Evolutionary conservation across 495 filamentous ascomycete species (phyloP), one percentile per base, ranked within the genome.

Genomic region (Aspergillus ellipticus): DNA sequence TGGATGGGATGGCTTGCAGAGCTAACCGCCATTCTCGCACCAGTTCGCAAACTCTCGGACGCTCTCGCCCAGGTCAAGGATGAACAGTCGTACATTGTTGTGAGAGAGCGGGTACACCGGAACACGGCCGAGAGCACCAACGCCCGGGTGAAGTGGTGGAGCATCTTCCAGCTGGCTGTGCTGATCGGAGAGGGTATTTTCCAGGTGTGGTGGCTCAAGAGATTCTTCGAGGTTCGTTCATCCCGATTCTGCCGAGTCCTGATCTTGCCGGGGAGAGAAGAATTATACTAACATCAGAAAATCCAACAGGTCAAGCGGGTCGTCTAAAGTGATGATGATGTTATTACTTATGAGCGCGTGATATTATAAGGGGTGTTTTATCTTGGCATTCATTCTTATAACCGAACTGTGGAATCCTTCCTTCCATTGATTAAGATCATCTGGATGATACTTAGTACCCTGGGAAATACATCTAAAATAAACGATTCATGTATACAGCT

Each of bases 101-200:
- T 97, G 47, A 85, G 94, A 57, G 94, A 98, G 76, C 82, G 95
- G 58, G 93, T 90, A 53, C 94, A 98, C 81, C 83, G 94, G 62
- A 97, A 98, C 76, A 98, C 94, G 4, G 94, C 94, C 47, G 94
- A 98, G 80, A 96, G 91, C 82, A 98, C 94, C 54, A 98, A 98
- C 73, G 83, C 85, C 57, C 79, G 94, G 51, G 94, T 98, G 56
- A 98, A 98, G 76, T 98, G 94, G 94, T 98, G 95, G 95, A 97
- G 92, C 69, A 82, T 97, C 57, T 97, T 97, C 74, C 92, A 97
- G 73, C 81, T 98, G 54, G 82, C 85, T 49, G 88, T 98, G 53
- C 81, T 98, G 46, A 79, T 94, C 56, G 94, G 88, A 43, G 90
- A 96, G 79, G 91, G 91, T 64, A 77, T 97, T 49, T 98, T 97